Percentiles rank a stretch among this genome's conserved stretches.
Conservation (phyloP, 768 basidiomycete genomes). For the Russula lepida region DNA sequence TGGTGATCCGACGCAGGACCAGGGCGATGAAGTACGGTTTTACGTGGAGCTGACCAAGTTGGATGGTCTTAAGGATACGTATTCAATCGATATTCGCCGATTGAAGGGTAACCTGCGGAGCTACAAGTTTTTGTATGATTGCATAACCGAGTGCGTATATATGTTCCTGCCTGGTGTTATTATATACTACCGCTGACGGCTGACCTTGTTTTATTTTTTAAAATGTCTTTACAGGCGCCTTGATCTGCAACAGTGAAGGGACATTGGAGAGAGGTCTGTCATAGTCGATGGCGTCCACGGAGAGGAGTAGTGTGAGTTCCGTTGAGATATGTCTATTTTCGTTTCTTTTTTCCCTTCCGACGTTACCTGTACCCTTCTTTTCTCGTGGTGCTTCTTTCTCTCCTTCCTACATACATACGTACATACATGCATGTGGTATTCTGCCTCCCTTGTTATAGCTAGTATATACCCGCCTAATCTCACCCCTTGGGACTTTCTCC, state of each 20-base stretch:
- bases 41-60: conserved; percentile 89
- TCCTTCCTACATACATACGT: background rate
- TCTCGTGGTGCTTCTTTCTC: background rate
- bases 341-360: background rate
- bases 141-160: conserved; percentile 69
- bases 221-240: conserved; percentile 5
- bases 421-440: background rate
- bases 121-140: conserved; percentile 89
- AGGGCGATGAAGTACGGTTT: conserved; percentile 94
- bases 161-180: conserved; percentile 3
- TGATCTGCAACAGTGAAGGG: conserved; percentile 4
- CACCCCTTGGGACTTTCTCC: background rate
- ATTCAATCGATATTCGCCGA: conserved; percentile 84
- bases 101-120: conserved; percentile 88
- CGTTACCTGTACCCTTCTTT: background rate
- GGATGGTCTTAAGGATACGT: conserved; percentile 83
- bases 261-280: background rate
- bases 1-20: conserved; percentile 72
- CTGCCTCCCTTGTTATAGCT: background rate
- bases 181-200: background rate
- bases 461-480: conserved; percentile 15
- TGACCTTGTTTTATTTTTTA: no score
- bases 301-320: background rate
- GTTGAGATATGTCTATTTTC: conserved; percentile 1
- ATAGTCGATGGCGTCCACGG: background rate